Evolutionary conservation across 495 filamentous ascomycete species (phyloP).

Genomic region (Podospora sp.): DNA sequence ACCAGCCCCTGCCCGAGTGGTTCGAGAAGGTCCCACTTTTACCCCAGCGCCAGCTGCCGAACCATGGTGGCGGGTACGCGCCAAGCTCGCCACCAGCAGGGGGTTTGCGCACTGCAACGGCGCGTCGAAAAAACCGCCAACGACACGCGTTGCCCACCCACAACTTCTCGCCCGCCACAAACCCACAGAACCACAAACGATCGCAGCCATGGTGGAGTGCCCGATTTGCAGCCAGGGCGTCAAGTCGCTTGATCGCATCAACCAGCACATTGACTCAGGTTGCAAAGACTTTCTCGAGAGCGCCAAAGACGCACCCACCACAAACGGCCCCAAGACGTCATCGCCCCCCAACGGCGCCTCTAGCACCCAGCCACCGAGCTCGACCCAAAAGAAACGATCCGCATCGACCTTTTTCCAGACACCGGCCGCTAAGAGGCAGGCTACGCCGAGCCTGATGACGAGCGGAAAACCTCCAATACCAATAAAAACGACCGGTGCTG

Average conservation of each 20-base stretch:
- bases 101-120: not conserved
- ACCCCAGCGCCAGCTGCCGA: not conserved
- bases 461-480: conserved; percentile 25
- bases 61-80: conserved; percentile 1
- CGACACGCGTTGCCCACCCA: not conserved
- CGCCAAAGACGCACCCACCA: conserved; percentile 24
- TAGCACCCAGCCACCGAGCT: conserved; percentile 12
- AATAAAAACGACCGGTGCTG: conserved; percentile 27
- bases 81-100: not conserved
- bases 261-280: conserved; percentile 85
- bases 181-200: not conserved
- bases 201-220: conserved; percentile 63
- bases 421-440: conserved; percentile 59
- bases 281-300: conserved; percentile 62
- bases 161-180: not conserved
- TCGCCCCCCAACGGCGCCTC: not conserved
- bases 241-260: conserved; percentile 70
- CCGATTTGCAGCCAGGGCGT: conserved; percentile 84
- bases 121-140: conserved; percentile 1
- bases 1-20: too few species aligned
- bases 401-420: conserved; percentile 80
- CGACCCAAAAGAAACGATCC: conserved; percentile 26
- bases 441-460: conserved; percentile 28
- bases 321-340: not conserved
- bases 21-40: conserved; percentile 1